Conservation (phyloP, 2,329 filamentous ascomycete species). For the Aspergillus fumigatiaffinis region DNA sequence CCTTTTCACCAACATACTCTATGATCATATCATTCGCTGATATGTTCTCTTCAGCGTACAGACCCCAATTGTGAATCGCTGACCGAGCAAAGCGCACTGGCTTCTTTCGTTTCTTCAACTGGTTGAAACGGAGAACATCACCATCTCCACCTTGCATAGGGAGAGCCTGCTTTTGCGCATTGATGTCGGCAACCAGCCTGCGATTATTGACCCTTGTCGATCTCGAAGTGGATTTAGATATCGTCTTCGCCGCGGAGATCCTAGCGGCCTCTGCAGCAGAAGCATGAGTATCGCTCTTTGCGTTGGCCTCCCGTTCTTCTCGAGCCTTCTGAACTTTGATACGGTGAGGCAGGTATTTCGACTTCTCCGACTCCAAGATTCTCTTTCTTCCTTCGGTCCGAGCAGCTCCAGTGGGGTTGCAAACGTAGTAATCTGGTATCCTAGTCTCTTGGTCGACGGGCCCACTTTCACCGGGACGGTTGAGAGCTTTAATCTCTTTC, state of each 20-base stretch:
- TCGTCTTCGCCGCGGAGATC: conserved; percentile 72
- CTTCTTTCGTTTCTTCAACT: conserved; percentile 99
- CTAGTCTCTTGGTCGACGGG: conserved; percentile 50
- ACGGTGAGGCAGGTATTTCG: conserved; percentile 94
- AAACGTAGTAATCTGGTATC: conserved; percentile 72
- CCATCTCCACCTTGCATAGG: conserved; percentile 71
- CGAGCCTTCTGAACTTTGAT: conserved; percentile 91
- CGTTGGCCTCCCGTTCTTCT: conserved; percentile 79
- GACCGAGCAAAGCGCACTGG: conserved; percentile 96
- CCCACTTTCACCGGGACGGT: conserved; percentile 54
- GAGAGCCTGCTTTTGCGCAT: conserved; percentile 79
- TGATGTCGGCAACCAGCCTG: conserved; percentile 88
- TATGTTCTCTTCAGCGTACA: conserved; percentile 98
- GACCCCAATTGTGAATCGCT: conserved; percentile 97
- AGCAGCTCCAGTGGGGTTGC: conserved; percentile 78
- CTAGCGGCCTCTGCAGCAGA: conserved; percentile 68
- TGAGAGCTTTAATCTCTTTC: conserved; percentile 67
- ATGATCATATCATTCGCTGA: conserved; percentile 99
- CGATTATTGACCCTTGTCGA: conserved; percentile 95
- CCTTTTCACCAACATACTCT: conserved; percentile 97
- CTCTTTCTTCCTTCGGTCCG: conserved; percentile 92
- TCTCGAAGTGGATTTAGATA: conserved; percentile 84
- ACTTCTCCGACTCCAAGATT: conserved; percentile 96
- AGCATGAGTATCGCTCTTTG: conserved; percentile 59
- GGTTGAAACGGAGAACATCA: conserved; percentile 94